phyloP scores from a whole-genome alignment of 73 alveolate species.

The Paramecium octaurelia region DNA sequence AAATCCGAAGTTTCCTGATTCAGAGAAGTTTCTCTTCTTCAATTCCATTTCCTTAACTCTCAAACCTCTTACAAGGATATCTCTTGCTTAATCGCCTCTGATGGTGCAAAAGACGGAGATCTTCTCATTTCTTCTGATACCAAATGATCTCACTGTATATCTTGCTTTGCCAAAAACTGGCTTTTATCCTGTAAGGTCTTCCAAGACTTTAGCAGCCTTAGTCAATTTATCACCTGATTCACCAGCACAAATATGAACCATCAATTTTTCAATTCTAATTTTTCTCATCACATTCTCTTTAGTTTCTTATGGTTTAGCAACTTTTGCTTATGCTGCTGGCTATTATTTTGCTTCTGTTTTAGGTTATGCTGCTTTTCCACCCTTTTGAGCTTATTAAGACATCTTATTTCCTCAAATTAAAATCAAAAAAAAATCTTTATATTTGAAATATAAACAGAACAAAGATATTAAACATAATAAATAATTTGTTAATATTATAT shows the following conservation, averaged over 20 bases:
- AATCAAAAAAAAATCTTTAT: constrained; percentile 1
- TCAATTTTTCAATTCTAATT: constrained; percentile 70
- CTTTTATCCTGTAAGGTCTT: constrained; percentile 74
- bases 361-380: constrained; percentile 7
- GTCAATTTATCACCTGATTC: constrained; percentile 82
- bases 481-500: not conserved
- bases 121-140: constrained; percentile 79
- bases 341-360: not conserved
- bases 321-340: not conserved
- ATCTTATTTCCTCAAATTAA: constrained; percentile 8
- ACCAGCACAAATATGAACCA: constrained; percentile 78
- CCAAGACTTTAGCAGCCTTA: constrained; percentile 76
- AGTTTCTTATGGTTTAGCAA: constrained; percentile 22
- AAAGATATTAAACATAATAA: not conserved
- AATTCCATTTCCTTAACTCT: constrained; percentile 82
- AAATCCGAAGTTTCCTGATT: constrained; percentile 78
- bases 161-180: constrained; percentile 80
- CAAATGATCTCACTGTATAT: constrained; percentile 79
- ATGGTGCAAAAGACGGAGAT: constrained; percentile 75
- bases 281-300: constrained; percentile 74
- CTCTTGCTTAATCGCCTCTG: constrained; percentile 81
- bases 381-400: not conserved
- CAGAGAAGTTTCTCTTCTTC: constrained; percentile 67
- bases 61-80: constrained; percentile 72
- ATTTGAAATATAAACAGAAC: not conserved